Conservation (phyloP, 2,329 filamentous ascomycete species). For the Paraphoma sp. region DNA sequence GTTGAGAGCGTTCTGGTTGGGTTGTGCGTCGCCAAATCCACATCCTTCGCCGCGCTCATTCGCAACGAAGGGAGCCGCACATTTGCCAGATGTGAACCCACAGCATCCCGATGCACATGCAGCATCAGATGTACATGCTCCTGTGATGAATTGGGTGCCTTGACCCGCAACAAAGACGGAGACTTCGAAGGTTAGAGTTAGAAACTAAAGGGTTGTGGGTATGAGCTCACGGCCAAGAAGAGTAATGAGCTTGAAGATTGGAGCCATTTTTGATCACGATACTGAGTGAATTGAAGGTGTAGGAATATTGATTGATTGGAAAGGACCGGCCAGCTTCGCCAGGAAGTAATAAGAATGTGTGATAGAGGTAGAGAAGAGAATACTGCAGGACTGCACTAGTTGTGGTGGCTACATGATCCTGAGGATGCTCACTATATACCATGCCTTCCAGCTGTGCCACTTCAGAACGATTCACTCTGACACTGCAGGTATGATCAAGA, state of each 20-base stretch:
- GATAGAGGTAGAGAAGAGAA: conserved; percentile 4
- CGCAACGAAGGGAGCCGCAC: conserved; percentile 41
- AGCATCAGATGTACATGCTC: conserved; percentile 33
- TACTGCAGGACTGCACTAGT: conserved; percentile 7
- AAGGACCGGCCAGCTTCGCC: conserved; percentile 18
- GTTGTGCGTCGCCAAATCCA: conserved; percentile 44
- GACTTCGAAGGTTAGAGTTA: conserved; percentile 20
- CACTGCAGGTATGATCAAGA: conserved; percentile 18
- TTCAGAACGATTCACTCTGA: conserved; percentile 21
- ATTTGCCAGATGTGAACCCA: conserved; percentile 43
- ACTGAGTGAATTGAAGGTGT: neutral
- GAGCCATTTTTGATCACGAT: conserved; percentile 28
- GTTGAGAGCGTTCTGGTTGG: conserved; percentile 40
- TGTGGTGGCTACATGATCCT: conserved; percentile 7
- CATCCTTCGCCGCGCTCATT: conserved; percentile 46
- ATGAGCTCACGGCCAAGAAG: conserved; percentile 28
- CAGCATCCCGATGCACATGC: conserved; percentile 32
- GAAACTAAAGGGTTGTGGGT: neutral
- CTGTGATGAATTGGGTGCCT: conserved; percentile 41
- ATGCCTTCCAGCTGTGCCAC: neutral
- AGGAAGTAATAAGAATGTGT: conserved; percentile 19
- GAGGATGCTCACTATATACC: conserved; percentile 22
- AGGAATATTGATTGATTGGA: neutral
- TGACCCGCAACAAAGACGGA: conserved; percentile 33
- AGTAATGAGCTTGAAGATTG: conserved; percentile 33